Conservation (phyloP, 2,329 filamentous ascomycete genomes). For the Escovopsis sp. region DNA sequence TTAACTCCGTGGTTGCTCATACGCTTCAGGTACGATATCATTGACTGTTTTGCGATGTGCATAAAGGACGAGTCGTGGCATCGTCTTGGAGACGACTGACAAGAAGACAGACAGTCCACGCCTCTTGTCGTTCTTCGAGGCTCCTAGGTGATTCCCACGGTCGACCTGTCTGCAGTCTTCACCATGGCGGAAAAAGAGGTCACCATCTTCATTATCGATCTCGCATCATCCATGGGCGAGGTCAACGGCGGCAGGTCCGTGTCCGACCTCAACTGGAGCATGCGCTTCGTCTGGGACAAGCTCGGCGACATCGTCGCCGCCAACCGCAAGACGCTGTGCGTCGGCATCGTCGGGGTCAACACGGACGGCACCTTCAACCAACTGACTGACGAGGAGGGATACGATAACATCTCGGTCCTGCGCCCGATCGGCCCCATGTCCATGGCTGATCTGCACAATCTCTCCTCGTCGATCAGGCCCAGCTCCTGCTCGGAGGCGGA, state of each 20-base stretch:
- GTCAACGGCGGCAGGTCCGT: constrained; percentile 54
- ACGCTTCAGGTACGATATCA: no score
- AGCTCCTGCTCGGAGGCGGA: constrained; percentile 59
- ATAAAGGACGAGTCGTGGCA: no score
- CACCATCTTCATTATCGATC: constrained; percentile 79
- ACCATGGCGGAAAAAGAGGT: constrained; percentile 85
- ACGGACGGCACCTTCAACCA: constrained; percentile 64
- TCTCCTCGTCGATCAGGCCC: constrained; percentile 49
- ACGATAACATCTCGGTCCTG: constrained; percentile 67
- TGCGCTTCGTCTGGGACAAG: constrained; percentile 93
- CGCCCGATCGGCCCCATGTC: constrained; percentile 46
- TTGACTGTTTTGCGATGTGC: no score
- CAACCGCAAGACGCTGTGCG: constrained; percentile 51
- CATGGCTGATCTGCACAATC: constrained; percentile 52
- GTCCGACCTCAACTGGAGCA: constrained; percentile 74
- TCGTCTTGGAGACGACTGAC: background rate
- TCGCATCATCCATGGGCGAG: constrained; percentile 72
- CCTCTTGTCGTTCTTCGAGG: no score
- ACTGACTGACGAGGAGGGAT: constrained; percentile 53
- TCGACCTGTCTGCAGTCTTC: no score
- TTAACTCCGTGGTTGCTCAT: no score
- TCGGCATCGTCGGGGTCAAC: constrained; percentile 68
- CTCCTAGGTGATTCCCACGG: no score
- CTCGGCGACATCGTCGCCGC: constrained; percentile 53
- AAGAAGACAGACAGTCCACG: no score